These are phyloP conservation scores for Copromyces sp. DNA, from an alignment of 495 filamentous ascomycete genomes.

Conservation along the genomic window DNA sequence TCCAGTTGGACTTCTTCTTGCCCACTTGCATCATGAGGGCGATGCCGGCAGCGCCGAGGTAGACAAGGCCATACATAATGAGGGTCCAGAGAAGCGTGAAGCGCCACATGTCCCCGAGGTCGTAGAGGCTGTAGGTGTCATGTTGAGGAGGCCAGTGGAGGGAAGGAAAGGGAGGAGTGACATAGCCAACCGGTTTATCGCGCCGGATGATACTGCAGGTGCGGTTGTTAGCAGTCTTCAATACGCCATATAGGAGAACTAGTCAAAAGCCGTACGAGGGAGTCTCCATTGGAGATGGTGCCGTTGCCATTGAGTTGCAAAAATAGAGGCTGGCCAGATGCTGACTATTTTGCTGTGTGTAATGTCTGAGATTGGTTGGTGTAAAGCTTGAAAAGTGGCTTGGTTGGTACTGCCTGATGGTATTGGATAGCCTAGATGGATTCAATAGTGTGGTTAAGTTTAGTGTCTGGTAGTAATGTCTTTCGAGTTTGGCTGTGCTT, in stretches of 20 bases:
- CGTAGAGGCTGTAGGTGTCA: constrained; percentile 60
- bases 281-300: constrained; percentile 4
- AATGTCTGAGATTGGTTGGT: not conserved
- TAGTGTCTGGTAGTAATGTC: not conserved
- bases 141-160: constrained; percentile 62
- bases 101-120: constrained; percentile 73
- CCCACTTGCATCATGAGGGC: constrained; percentile 61
- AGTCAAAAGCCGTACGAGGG: constrained; percentile 9
- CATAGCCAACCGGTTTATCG: constrained; percentile 54
- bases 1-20: constrained; percentile 50
- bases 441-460: not conserved
- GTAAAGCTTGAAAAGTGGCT: not conserved
- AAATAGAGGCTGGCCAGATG: not conserved
- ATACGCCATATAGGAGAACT: not conserved
- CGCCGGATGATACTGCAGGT: constrained; percentile 10
- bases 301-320: not conserved
- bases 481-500: not conserved
- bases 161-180: constrained; percentile 71
- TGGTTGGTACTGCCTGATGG: not conserved
- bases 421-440: not conserved
- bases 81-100: constrained; percentile 89
- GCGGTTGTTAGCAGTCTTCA: not conserved
- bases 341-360: not conserved
- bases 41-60: constrained; percentile 60
- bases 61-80: constrained; percentile 54